Percentiles rank a stretch among this genome's conserved stretches.
Evolutionary conservation across 768 basidiomycete species (phyloP).

Genomic region (Leccinum fibrillosum): DNA sequence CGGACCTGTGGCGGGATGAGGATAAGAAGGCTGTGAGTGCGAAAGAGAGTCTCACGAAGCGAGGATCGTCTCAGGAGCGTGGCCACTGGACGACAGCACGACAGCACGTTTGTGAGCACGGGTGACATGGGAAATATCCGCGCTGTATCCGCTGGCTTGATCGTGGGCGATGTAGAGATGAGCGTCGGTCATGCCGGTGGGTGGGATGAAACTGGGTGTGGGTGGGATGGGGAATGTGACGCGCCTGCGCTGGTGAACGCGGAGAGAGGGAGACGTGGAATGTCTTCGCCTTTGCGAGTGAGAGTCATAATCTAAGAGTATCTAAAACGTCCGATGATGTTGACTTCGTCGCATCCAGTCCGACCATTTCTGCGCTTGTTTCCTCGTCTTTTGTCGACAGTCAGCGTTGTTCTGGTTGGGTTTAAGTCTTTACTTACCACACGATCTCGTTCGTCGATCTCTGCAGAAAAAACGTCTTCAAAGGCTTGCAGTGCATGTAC

Average conservation of each 20-base stretch:
- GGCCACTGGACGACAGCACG: conserved; percentile 50
- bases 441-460: too few relatives aligned
- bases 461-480: too few relatives aligned
- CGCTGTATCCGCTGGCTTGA: conserved; percentile 17
- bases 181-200: conserved; percentile 63
- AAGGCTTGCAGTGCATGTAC: too few relatives aligned
- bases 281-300: too few relatives aligned
- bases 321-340: too few relatives aligned
- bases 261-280: too few relatives aligned
- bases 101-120: conserved; percentile 55
- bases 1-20: conserved; percentile 4
- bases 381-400: too few relatives aligned
- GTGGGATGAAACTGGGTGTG: conserved; percentile 65
- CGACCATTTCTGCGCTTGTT: too few relatives aligned
- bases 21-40: background rate
- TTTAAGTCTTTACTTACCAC: too few relatives aligned
- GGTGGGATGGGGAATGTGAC: conserved; percentile 61
- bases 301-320: too few relatives aligned
- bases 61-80: conserved; percentile 37
- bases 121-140: conserved; percentile 40
- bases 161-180: conserved; percentile 48
- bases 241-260: conserved; percentile 63
- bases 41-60: conserved; percentile 34
- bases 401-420: too few relatives aligned
- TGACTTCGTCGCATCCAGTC: too few relatives aligned